Evolutionary conservation across 345 rosid species (phyloP).

Genomic region (Odontarrhena argentea): DNA sequence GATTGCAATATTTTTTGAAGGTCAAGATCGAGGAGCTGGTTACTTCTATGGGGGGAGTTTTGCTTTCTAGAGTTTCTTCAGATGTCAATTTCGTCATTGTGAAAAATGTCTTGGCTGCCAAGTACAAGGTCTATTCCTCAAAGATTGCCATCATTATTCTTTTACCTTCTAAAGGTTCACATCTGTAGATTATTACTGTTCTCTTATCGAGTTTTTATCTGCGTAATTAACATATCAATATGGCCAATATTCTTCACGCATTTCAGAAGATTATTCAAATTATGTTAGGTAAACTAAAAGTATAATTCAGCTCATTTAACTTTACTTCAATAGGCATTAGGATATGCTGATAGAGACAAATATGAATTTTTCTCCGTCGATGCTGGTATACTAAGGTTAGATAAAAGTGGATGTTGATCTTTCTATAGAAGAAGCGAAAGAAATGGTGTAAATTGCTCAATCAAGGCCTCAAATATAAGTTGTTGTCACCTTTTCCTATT

Average conservation of each 20-base stretch:
- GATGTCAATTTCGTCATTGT: constrained; percentile 87
- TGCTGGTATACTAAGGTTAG: constrained; percentile 2
- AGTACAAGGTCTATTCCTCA: constrained; percentile 73
- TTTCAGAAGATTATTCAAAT: constrained; percentile 8
- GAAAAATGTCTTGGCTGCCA: constrained; percentile 90
- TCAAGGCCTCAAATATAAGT: constrained; percentile 21
- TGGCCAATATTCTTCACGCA: constrained; percentile 15
- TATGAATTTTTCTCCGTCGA: constrained; percentile 3
- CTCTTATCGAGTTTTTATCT: constrained; percentile 12
- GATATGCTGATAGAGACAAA: constrained; percentile 11
- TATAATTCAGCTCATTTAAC: constrained; percentile 1
- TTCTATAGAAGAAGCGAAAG: constrained; percentile 1
- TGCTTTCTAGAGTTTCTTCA: constrained; percentile 56
- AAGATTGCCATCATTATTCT: constrained; percentile 28
- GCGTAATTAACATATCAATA: constrained; percentile 13
- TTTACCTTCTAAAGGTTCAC: constrained; percentile 29
- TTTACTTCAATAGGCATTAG: constrained; percentile 11
- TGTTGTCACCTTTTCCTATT: constrained; percentile 20
- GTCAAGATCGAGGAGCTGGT: constrained; percentile 75
- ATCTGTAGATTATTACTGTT: constrained; percentile 33
- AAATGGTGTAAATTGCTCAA: constrained; percentile 9
- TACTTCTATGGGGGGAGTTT: constrained; percentile 78
- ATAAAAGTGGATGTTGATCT: constrained; percentile 18
- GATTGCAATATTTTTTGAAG: constrained; percentile 49
- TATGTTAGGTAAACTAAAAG: constrained; percentile 1